These are phyloP conservation scores for Ceratocystis albifundus DNA, from an alignment of 2,329 filamentous ascomycete genomes.

Conservation along the genomic window DNA sequence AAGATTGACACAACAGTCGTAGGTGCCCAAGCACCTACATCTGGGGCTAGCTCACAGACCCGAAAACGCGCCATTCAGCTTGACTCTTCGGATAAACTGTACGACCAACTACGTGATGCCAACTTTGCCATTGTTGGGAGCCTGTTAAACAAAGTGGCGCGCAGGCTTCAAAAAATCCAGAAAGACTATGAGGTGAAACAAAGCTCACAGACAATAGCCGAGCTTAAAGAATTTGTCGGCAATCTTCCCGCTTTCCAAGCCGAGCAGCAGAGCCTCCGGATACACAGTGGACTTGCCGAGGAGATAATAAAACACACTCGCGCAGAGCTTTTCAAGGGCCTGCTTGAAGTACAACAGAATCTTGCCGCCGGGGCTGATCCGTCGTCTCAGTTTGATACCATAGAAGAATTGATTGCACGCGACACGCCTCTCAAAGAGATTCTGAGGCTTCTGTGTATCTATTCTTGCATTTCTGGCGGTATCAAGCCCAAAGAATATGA, in stretches of 20 bases:
- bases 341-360: slow-evolving; percentile 91
- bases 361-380: slow-evolving; percentile 83
- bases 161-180: slow-evolving; percentile 71
- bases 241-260: slow-evolving; percentile 86
- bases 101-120: slow-evolving; percentile 72
- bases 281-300: slow-evolving; percentile 84
- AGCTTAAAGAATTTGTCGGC: slow-evolving; percentile 89
- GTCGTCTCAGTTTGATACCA: slow-evolving; percentile 74
- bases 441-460: slow-evolving; percentile 75
- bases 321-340: slow-evolving; percentile 75
- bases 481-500: slow-evolving; percentile 83
- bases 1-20: slow-evolving; percentile 87
- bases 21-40: slow-evolving; percentile 53
- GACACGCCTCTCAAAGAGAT: slow-evolving; percentile 71
- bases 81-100: slow-evolving; percentile 81
- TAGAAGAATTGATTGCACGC: slow-evolving; percentile 89
- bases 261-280: slow-evolving; percentile 83
- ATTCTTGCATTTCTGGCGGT: slow-evolving; percentile 80
- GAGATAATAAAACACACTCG: slow-evolving; percentile 90
- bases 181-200: slow-evolving; percentile 84
- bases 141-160: slow-evolving; percentile 79
- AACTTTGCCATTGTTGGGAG: slow-evolving; percentile 93
- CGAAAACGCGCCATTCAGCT: slow-evolving; percentile 79
- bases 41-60: slow-evolving; percentile 46
- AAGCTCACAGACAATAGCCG: slow-evolving; percentile 73